Evolutionary conservation across 148 eudicot genomes (phyloP), one percentile per base, ranked within the genome.

Genomic region (Silene latifolia): DNA sequence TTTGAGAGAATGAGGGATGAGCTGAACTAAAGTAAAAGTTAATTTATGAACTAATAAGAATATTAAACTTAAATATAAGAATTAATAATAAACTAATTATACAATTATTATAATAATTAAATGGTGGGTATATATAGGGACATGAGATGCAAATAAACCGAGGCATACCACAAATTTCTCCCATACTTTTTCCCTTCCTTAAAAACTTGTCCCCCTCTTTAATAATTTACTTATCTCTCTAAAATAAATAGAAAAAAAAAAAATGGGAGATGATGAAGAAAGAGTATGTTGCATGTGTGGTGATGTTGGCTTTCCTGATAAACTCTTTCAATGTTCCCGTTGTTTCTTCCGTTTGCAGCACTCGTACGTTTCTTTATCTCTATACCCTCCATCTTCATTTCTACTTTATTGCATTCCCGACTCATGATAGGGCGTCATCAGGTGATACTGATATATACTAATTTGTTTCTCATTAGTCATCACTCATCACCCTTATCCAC

Each of bases 251-350:
- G 3, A 27, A 27, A 0, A 35, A 48, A 18, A 0, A 69, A 47
- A 44, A 8, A 81, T 77, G 78, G 75, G 54, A 64, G 84, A 81
- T 80, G 59, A 58, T 69, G 35, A 81, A 71, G 84, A 75, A 46
- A 67, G 66, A 59, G 85, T 82, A 2, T 82, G 85, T 72, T 82
- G 85, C 71, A 64, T 82, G 82, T 82, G 85, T 62, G 85, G 85
- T n/a, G 85, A 82, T 75, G 73, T 82, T 24, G 85, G 85, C 65
- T 82, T 82, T 46, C 65, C 85, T 67, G 79, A 82, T 27, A 79
- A 75, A 58, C 81, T 82, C 46, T 82, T 82, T 63, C 79, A 54
- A 2, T 82, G 85, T 63, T 75, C 76, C 18, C 74, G 71, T 15
- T 82, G 85, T 42, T 76, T 70, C 71, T 82, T 82, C 21, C 85